Evolutionary conservation across 2,329 filamentous ascomycete genomes (phyloP), one percentile per base, ranked within the genome.

Genomic region (Aspergillus tamarii): DNA sequence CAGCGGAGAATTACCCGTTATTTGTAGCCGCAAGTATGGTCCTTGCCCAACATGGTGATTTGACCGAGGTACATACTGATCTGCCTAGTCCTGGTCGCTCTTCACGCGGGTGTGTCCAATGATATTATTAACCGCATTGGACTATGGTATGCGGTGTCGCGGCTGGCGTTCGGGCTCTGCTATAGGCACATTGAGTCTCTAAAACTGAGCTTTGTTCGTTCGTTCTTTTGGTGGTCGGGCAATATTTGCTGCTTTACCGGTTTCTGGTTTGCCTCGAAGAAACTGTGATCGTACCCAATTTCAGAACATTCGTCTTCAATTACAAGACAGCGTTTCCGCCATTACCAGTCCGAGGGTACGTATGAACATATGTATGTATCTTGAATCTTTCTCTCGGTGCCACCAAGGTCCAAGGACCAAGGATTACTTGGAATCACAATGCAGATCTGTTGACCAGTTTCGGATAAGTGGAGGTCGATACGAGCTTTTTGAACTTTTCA

Each of bases 241-340:
- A 81, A 79, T 66, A 66, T 77, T 7, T 72, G 74, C 62, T 81
- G 78, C 57, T 70, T 81, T 43, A 74, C 74, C 50, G 73, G 74
- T 61, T 63, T 81, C 48, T 76, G 76, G 71, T 50, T 73, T 55
- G 77, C 76, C 16, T 75, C 74, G 16, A 78, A 75, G 71, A 70
- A 64, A 56, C 64, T 75, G 61, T 72, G 46, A 64, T 39, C 11
- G 5, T 16, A 28, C 19, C n/a, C 36, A 57, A 2, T 28, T 39
- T 12, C 54, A 30, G 23, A 12, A 28, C 14, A 12, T 26, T 10
- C 19, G 9, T 26, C 1, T 16, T 19, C 39, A 48, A 26, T 14
- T 14, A 12, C 11, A 11, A 48, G 10, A 28, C 23, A 26, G 7
- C 23, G 2, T 14, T 8, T 14, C 23, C 23, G 23, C 21, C 45